Conservation (phyloP, 345 rosid genomes). For the Kernera saxatilis region DNA sequence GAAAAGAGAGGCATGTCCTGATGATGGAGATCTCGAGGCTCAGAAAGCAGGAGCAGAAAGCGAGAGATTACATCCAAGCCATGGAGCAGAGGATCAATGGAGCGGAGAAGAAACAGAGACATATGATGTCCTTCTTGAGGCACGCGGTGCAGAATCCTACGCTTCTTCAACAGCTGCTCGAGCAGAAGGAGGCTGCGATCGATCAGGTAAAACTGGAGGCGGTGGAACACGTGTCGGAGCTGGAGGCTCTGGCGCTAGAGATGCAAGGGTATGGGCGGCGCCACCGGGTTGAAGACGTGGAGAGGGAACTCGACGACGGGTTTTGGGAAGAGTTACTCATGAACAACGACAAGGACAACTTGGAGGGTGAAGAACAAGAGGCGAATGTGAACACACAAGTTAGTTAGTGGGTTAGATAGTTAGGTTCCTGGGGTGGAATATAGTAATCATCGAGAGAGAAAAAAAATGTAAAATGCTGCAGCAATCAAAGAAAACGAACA, state of each 20-base stretch:
- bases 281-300: constrained; percentile 27
- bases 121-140: constrained; percentile 82
- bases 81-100: constrained; percentile 65
- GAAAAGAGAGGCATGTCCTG: constrained; percentile 56
- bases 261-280: constrained; percentile 67
- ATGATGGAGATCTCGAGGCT: constrained; percentile 61
- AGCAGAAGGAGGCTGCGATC: constrained; percentile 40
- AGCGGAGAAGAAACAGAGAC: constrained; percentile 75
- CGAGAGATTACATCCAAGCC: constrained; percentile 48
- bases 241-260: constrained; percentile 81
- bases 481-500: background rate
- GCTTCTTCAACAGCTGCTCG: constrained; percentile 51
- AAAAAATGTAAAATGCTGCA: background rate
- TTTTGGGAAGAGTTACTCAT: constrained; percentile 68
- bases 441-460: background rate
- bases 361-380: constrained; percentile 23
- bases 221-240: constrained; percentile 57
- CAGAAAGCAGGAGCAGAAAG: constrained; percentile 63
- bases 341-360: constrained; percentile 33
- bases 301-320: constrained; percentile 43
- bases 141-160: constrained; percentile 64
- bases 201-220: constrained; percentile 48
- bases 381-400: constrained; percentile 47
- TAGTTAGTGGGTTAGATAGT: too few species aligned
- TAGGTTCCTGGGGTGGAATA: constrained; percentile 39